A percentile compares a stretch with the other conserved stretches of the same genome.
Conservation (phyloP, 2,329 filamentous ascomycete genomes). For the Phialophora tarda region DNA sequence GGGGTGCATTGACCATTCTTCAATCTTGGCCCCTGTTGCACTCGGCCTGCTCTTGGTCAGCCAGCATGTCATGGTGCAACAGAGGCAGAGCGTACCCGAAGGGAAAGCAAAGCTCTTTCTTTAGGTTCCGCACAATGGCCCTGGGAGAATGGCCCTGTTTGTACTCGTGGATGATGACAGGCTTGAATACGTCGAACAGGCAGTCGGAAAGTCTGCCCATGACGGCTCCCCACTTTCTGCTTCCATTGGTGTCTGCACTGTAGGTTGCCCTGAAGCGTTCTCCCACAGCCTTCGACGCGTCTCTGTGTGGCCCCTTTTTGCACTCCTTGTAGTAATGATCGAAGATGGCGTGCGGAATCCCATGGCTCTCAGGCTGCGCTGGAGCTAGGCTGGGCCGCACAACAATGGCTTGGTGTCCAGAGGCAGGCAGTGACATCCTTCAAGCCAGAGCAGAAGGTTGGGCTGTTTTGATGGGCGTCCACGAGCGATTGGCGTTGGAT, state of each 20-base stretch:
- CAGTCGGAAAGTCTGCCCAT: background rate
- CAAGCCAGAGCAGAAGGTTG: background rate
- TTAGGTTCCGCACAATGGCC: background rate
- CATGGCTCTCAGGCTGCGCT: background rate
- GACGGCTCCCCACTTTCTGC: background rate
- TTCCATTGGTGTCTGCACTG: background rate
- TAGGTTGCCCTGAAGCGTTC: background rate
- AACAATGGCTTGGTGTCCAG: background rate
- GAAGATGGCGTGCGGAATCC: background rate
- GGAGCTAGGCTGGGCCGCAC: background rate
- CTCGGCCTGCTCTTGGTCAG: background rate
- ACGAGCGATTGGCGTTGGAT: background rate
- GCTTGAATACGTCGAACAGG: background rate
- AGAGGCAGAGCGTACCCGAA: background rate
- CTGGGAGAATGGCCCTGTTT: background rate
- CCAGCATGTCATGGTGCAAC: background rate
- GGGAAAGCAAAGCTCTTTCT: background rate
- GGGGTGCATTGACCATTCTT: background rate
- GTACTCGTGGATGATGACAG: background rate
- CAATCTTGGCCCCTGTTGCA: background rate
- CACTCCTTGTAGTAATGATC: background rate
- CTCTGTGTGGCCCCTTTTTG: background rate
- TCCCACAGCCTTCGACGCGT: background rate
- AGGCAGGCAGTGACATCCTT: background rate
- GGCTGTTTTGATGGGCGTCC: background rate